phyloP scores from a whole-genome alignment of 768 basidiomycete species.

The Boletus coccyginus region DNA sequence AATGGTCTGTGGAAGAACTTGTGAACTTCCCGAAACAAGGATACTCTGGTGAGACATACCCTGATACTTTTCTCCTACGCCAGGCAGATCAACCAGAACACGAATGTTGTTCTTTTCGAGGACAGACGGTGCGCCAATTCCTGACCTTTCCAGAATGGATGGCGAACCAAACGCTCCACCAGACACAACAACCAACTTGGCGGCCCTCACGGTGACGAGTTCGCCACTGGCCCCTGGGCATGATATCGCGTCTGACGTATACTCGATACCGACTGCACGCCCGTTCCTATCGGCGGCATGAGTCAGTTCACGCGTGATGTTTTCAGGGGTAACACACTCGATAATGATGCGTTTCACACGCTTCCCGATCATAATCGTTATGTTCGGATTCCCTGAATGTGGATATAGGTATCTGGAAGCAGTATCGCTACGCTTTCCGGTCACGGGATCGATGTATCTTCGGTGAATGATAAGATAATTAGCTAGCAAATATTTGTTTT shows the following conservation, averaged over 20 bases:
- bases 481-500: neutral
- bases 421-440: constrained; percentile 31
- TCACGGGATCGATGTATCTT: constrained; percentile 53
- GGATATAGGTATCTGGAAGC: constrained; percentile 40
- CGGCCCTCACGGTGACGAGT: constrained; percentile 24
- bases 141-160: constrained; percentile 57
- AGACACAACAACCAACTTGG: constrained; percentile 46
- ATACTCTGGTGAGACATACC: constrained; percentile 30
- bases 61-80: constrained; percentile 71
- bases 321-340: neutral
- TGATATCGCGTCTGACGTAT: constrained; percentile 24
- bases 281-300: constrained; percentile 23
- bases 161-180: constrained; percentile 58
- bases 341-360: constrained; percentile 8
- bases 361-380: constrained; percentile 31
- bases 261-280: constrained; percentile 40
- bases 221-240: constrained; percentile 11
- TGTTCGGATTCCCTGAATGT: constrained; percentile 26
- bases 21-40: neutral
- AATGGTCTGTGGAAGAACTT: neutral
- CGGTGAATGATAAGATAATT: neutral
- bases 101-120: constrained; percentile 46
- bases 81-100: constrained; percentile 62
- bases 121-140: constrained; percentile 57
- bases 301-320: no score